Base-by-base conservation (phyloP, 805 yeast genomes). In the Saccharomycopsis malanga region DNA sequence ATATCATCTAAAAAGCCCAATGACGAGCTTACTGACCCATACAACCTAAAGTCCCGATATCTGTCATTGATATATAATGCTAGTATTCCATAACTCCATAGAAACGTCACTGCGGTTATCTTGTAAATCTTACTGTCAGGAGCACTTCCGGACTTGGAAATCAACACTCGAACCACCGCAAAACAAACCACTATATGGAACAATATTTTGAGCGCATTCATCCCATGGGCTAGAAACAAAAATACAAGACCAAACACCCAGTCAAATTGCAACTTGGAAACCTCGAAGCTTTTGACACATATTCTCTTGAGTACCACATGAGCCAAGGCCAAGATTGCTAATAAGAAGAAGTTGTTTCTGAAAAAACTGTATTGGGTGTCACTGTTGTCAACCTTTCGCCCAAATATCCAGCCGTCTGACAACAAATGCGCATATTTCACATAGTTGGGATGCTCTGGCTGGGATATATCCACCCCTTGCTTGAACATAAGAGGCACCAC, bases 331-430 rank as follows among this genome's bases (percentile, higher is more conserved):
- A 87, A 67, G 0, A 66, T 75, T n/a, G 69, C 59, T 42, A 93
- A 66, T 42, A 83, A 61, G 10, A 77, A 74, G 53, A 91, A 70
- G 59, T 88, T 88, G 59, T 84, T 82, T 57, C 98, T 74, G 61
- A 93, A 87, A 58, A 88, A 87, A 22, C 86, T 65, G 59, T 91
- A 93, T 63, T 93, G 99, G 27, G 72, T 70, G 61, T 93, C 99
- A 4, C 95, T 83, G 61, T 91, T 89, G 62, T 93, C 98, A 36
- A 87, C 95, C 63, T 82, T 83, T 22, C 96, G 67, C 6, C 95
- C 96, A 60, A 83, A 77, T 56, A 88, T 66, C 98, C 98, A 91
- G 3, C 98, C 98, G 4, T 77, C 70, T 24, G 82, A 71, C 44
- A 91, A 68, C 34, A 81, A 66, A 42, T 76, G 73, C 54, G 74